Base-by-base conservation (phyloP, 371 early-diverging fungal genomes). In the Mucor piriformis region DNA sequence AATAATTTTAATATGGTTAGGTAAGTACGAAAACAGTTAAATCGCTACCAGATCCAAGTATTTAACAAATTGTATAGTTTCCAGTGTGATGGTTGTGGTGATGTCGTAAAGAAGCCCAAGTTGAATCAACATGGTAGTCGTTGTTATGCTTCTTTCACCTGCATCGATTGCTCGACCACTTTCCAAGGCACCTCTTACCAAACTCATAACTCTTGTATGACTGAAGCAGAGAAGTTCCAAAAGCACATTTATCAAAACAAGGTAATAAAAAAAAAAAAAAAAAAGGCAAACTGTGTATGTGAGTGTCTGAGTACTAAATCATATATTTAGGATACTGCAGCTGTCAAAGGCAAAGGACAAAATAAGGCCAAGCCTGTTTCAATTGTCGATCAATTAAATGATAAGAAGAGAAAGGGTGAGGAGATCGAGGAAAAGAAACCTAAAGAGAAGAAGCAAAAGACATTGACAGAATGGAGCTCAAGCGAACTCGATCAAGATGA, bases 171-270 rank as follows among this genome's bases (percentile, higher is more conserved):
- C 72, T 84, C 85, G 4, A 84, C 77, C n/a, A 91, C 92, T 37
- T 97, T 97, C 73, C 76, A 85, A 33, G 92, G 92, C 29, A 77
- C 66, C 6, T 81, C 82, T 38, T 95, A 92, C 72, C 81, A 89
- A 33, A 63, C 77, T 6, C 97, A 97, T 68, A 94, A 87, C 0
- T 82, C 87, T 6, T 95, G 97, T 70, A 94, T 95, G 37, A 84
- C 87, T 16, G 97, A 97, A 69, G 92, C 88, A 3, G 91, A 97
- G 76, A 97, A 95, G 69, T 95, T 93, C 66, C 88, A 95, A 67
- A 86, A 86, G 62, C 66, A 79, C 15, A 66, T 85, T 13, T 85
- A 81, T 59, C 77, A 85, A 57, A 82, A 79, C 56, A 84, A 85
- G 82, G 83, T 81, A 61, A 29, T n/a, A 18, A 8, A 8, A 63